Evolutionary conservation across 306 rosid species (phyloP).

Genomic region (Prunus mongolica): DNA sequence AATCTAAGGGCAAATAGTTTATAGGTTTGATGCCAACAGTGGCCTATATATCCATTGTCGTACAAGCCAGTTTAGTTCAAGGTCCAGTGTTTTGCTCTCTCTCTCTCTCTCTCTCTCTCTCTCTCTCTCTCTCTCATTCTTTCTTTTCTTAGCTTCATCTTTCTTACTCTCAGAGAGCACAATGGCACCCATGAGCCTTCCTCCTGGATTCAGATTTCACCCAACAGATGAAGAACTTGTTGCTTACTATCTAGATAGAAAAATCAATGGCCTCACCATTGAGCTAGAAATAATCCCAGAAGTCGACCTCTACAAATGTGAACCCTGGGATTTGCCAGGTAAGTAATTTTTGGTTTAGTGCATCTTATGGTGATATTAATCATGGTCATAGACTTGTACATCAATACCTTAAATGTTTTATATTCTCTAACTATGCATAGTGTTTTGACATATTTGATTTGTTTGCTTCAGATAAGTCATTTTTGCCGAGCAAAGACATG

Average conservation of each 20-base stretch:
- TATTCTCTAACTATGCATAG: background rate
- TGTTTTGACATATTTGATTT: background rate
- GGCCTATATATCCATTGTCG: slow-evolving; percentile 61
- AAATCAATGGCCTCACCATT: slow-evolving; percentile 78
- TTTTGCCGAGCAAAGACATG: slow-evolving; percentile 86
- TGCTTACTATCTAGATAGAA: slow-evolving; percentile 82
- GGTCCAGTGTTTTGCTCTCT: slow-evolving; percentile 3
- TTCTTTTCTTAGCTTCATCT: background rate
- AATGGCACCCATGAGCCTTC: slow-evolving; percentile 96
- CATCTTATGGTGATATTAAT: background rate
- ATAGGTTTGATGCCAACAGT: slow-evolving; percentile 36
- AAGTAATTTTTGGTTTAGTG: background rate
- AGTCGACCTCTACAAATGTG: slow-evolving; percentile 92
- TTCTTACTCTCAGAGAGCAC: background rate
- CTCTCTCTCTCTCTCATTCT: background rate
- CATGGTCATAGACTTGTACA: too few relatives aligned
- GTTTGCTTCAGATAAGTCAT: slow-evolving; percentile 58
- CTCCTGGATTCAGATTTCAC: slow-evolving; percentile 97
- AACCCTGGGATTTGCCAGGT: slow-evolving; percentile 99
- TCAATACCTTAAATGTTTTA: background rate
- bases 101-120: slow-evolving; percentile 14
- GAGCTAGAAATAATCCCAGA: slow-evolving; percentile 95
- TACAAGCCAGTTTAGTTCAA: slow-evolving; percentile 37
- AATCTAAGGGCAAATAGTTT: slow-evolving; percentile 22
- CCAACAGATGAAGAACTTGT: slow-evolving; percentile 98